These are phyloP conservation scores for Fusarium sp. DNA, from an alignment of 2,329 filamentous ascomycete species.

Conservation along the genomic window DNA sequence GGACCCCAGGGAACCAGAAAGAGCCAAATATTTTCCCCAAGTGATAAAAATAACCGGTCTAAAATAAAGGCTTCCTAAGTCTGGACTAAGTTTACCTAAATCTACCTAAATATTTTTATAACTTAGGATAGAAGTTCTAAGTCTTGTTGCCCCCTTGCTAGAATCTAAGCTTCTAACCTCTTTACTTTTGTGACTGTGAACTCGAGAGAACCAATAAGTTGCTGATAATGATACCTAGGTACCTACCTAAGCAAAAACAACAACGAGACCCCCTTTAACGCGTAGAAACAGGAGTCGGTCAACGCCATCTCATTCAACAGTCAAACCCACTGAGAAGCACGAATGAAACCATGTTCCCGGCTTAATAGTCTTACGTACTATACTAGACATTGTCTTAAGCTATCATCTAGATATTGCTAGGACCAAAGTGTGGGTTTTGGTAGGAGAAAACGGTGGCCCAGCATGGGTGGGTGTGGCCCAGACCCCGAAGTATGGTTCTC, in stretches of 20 bases:
- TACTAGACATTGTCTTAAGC: neutral
- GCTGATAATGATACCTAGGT: neutral
- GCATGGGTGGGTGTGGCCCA: neutral
- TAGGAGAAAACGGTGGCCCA: constrained; percentile 29
- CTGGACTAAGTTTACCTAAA: neutral
- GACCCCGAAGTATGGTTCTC: constrained; percentile 4
- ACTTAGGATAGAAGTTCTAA: neutral
- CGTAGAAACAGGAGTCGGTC: constrained; percentile 1
- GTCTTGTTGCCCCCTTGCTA: neutral
- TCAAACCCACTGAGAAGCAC: constrained; percentile 1
- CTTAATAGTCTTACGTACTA: neutral
- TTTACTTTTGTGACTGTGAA: constrained; percentile 17
- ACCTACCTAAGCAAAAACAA: neutral
- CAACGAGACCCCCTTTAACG: neutral
- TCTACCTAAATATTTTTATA: neutral
- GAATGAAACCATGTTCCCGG: constrained; percentile 25
- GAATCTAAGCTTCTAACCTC: neutral
- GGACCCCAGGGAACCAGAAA: neutral
- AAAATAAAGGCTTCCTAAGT: neutral
- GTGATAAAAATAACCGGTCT: neutral
- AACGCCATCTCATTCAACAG: constrained; percentile 6
- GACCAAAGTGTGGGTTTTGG: constrained; percentile 2
- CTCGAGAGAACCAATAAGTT: constrained; percentile 7
- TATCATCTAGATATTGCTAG: constrained; percentile 6
- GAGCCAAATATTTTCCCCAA: neutral